phyloP scores from a whole-genome alignment of 2,329 filamentous ascomycete genomes.

The Phialophora tarda region DNA sequence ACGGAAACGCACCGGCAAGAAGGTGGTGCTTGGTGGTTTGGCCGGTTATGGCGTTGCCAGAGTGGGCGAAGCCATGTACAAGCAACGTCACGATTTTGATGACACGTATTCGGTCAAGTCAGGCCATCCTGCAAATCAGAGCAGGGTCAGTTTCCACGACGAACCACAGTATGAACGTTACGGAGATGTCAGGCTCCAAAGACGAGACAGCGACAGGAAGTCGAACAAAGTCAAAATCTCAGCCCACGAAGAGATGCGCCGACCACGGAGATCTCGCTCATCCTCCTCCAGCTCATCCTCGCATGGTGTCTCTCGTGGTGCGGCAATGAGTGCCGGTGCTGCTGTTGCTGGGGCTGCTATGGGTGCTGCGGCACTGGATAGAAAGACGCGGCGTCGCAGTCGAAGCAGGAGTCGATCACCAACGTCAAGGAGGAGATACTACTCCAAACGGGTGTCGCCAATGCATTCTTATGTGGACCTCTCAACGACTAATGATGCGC shows the following conservation, averaged over 20 bases:
- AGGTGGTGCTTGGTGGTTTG: conserved; percentile 59
- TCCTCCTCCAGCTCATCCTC: conserved; percentile 29
- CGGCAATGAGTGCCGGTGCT: conserved; percentile 47
- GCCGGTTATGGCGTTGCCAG: conserved; percentile 60
- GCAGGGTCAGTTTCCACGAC: conserved; percentile 41
- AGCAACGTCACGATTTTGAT: conserved; percentile 60
- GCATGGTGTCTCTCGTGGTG: conserved; percentile 17
- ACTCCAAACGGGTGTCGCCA: conserved; percentile 55
- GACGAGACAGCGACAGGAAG: conserved; percentile 42
- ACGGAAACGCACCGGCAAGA: conserved; percentile 56
- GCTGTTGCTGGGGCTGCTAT: conserved; percentile 48
- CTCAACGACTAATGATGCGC: conserved; percentile 60
- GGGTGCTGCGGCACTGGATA: conserved; percentile 41
- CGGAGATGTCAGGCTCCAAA: conserved; percentile 43
- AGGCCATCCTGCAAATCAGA: conserved; percentile 50
- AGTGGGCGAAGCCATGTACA: conserved; percentile 60
- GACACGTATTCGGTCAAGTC: conserved; percentile 66
- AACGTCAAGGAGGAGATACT: conserved; percentile 41
- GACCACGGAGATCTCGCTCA: conserved; percentile 31
- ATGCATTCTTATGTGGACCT: conserved; percentile 70
- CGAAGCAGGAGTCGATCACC: conserved; percentile 47
- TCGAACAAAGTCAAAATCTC: conserved; percentile 16
- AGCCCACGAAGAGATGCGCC: conserved; percentile 7
- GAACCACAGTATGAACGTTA: conserved; percentile 51
- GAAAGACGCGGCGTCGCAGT: conserved; percentile 40